Percentiles rank a stretch among this genome's conserved stretches.
Conservation (phyloP, 164 flowering plant genomes). For the Buxus sempervirens region DNA sequence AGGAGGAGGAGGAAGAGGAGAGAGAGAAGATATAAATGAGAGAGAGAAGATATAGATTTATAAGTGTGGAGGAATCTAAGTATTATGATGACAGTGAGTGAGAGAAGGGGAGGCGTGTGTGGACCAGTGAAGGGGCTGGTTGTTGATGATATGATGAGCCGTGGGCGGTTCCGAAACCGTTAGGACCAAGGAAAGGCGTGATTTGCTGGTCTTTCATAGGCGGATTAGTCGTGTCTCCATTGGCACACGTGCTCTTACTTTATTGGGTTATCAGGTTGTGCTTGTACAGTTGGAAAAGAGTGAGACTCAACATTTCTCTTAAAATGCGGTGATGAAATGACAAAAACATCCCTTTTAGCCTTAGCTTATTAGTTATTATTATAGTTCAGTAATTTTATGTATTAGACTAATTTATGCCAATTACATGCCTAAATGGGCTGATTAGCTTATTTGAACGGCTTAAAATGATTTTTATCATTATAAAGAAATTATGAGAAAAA, state of each 20-base stretch:
- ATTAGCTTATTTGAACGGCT: no score
- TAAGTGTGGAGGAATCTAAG: neutral
- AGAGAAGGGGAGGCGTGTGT: neutral
- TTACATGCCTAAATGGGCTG: no score
- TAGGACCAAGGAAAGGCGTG: conserved; percentile 1
- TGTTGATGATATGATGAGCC: no score
- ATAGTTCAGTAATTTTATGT: no score
- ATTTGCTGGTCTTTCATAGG: neutral
- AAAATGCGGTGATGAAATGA: neutral
- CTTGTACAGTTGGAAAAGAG: no score
- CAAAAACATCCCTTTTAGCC: no score
- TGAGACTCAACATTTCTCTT: neutral
- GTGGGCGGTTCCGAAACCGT: no score
- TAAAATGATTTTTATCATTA: no score
- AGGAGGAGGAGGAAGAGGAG: neutral
- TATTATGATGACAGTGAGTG: neutral
- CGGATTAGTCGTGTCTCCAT: neutral
- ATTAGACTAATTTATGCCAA: no score
- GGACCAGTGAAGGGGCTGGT: neutral
- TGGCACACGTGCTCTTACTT: neutral
- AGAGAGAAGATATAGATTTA: neutral
- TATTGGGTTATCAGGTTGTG: neutral
- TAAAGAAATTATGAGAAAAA: no score
- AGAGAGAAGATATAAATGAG: neutral
- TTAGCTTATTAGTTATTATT: no score